A percentile compares a stretch with the other conserved stretches of the same genome.
These are phyloP conservation scores for Zygosaccharomyces siamensis DNA, from an alignment of 805 yeast genomes.

Conservation along the genomic window DNA sequence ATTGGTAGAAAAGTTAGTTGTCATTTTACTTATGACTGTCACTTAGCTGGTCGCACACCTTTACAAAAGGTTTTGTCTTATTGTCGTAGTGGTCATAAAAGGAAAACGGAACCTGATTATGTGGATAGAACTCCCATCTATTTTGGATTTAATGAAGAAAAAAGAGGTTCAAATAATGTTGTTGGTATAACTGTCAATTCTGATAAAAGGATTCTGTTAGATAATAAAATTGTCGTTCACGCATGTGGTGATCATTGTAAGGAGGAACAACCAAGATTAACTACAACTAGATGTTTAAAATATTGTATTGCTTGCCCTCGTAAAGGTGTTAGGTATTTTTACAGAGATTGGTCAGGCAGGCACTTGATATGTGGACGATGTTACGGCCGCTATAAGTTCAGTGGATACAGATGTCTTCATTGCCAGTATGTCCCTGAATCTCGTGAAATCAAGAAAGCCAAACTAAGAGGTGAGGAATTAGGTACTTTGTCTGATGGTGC, in stretches of 20 bases:
- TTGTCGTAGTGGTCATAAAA: slow-evolving; percentile 27
- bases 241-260: slow-evolving; percentile 18
- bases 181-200: slow-evolving; percentile 20
- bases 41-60: slow-evolving; percentile 21
- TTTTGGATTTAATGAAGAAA: slow-evolving; percentile 21
- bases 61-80: slow-evolving; percentile 25
- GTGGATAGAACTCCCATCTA: slow-evolving; percentile 21
- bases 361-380: slow-evolving; percentile 26
- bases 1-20: slow-evolving; percentile 24
- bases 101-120: slow-evolving; percentile 11
- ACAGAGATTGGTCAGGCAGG: slow-evolving; percentile 28
- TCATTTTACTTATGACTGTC: slow-evolving; percentile 26
- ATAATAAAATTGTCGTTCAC: slow-evolving; percentile 21
- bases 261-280: slow-evolving; percentile 19
- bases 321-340: slow-evolving; percentile 23
- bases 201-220: slow-evolving; percentile 20
- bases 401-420: slow-evolving; percentile 23
- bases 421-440: slow-evolving; percentile 29
- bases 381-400: slow-evolving; percentile 24
- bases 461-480: slow-evolving; percentile 13
- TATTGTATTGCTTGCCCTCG: slow-evolving; percentile 26
- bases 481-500: slow-evolving; percentile 17
- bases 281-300: slow-evolving; percentile 17
- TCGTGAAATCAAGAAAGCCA: slow-evolving; percentile 20
- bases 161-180: slow-evolving; percentile 19